Conservation (phyloP, 164 flowering plant genomes). For the Liriodendron chinense region DNA sequence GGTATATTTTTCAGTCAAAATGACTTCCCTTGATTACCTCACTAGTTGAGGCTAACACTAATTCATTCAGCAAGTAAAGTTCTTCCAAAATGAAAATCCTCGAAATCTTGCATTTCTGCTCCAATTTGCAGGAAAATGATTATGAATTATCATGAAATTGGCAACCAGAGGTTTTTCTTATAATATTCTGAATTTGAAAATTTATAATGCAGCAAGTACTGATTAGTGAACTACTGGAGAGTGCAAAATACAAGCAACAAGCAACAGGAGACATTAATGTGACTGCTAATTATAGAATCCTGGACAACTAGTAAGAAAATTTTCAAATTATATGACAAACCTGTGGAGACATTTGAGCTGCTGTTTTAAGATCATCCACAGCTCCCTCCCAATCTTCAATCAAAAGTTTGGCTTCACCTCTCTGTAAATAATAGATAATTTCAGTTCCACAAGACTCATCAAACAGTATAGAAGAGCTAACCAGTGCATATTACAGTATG, state of each 20-base stretch:
- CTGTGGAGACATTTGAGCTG: slow-evolving; percentile 93
- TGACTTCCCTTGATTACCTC: background rate
- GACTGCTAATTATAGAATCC: background rate
- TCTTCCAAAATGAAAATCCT: too few species aligned
- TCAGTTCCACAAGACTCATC: background rate
- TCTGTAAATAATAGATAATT: slow-evolving; percentile 36
- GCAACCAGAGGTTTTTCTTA: too few species aligned
- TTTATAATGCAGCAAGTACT: too few species aligned
- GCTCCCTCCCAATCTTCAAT: slow-evolving; percentile 98
- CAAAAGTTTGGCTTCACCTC: slow-evolving; percentile 97
- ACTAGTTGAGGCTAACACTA: background rate
- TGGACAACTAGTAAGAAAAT: background rate
- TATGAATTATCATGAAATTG: too few species aligned
- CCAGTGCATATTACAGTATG: too few species aligned
- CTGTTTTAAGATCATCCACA: slow-evolving; percentile 79
- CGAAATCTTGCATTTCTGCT: too few species aligned
- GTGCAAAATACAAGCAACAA: background rate
- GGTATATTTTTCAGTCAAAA: background rate
- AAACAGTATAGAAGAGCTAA: background rate
- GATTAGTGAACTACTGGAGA: too few species aligned
- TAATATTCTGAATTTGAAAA: too few species aligned
- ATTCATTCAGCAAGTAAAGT: too few species aligned
- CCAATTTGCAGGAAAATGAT: too few species aligned
- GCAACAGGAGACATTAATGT: background rate
- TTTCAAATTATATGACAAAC: slow-evolving; percentile 36